phyloP scores from a whole-genome alignment of 208 protist species.

The Trypanosomatidae sp. region DNA sequence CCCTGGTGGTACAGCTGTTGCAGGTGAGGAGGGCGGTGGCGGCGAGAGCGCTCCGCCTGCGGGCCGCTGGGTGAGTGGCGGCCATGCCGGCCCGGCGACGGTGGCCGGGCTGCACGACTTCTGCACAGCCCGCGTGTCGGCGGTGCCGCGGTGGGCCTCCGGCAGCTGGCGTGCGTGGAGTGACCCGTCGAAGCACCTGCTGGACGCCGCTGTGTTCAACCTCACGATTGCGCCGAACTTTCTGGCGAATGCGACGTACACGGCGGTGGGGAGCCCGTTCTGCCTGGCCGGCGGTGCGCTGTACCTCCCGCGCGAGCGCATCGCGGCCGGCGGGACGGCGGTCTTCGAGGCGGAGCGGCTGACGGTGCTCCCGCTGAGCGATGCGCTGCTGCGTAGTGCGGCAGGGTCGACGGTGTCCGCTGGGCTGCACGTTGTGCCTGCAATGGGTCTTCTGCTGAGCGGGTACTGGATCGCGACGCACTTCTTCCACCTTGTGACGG shows the following conservation, averaged over 20 bases:
- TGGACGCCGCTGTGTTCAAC: neutral
- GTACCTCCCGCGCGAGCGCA: constrained; percentile 13
- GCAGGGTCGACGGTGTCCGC: too few species aligned
- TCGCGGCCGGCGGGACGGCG: constrained; percentile 7
- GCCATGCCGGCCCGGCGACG: too few species aligned
- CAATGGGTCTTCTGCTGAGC: constrained; percentile 23
- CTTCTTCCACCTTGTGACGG: constrained; percentile 31
- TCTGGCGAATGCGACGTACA: constrained; percentile 16
- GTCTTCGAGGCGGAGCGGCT: constrained; percentile 7
- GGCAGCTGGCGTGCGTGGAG: neutral
- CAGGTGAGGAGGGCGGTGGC: too few species aligned
- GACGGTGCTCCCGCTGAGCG: constrained; percentile 13
- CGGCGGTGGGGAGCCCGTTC: constrained; percentile 16
- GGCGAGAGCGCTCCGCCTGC: too few species aligned
- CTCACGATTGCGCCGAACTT: constrained; percentile 1
- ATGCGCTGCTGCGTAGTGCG: constrained; percentile 2
- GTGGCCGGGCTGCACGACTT: too few species aligned
- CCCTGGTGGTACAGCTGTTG: too few species aligned
- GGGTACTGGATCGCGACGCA: constrained; percentile 28
- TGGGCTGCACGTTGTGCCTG: constrained; percentile 28
- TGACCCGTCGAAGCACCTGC: too few species aligned
- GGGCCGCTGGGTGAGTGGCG: too few species aligned
- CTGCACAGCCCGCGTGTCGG: too few species aligned
- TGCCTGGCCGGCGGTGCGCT: constrained; percentile 13
- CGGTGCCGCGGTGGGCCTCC: neutral